phyloP scores from a whole-genome alignment of 768 basidiomycete genomes.

The Hericium rajendrae region DNA sequence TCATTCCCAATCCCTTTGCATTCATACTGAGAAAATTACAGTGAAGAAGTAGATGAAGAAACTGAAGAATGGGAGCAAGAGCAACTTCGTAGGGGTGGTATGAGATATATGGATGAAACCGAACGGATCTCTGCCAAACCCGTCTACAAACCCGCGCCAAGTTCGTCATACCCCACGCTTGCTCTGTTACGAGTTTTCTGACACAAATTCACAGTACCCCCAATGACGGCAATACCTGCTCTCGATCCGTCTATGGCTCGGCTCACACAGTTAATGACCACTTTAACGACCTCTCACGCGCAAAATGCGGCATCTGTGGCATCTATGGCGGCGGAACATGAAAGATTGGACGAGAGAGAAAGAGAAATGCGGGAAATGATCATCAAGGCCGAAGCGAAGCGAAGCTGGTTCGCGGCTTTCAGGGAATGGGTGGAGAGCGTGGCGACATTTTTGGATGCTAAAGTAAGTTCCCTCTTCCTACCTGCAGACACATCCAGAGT shows the following conservation, averaged over 20 bases:
- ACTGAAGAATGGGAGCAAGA: constrained; percentile 79
- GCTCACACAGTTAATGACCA: constrained; percentile 48
- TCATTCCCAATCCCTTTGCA: background rate
- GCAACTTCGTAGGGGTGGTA: constrained; percentile 70
- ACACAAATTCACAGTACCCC: constrained; percentile 45
- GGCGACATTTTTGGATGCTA: constrained; percentile 81
- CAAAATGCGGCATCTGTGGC: constrained; percentile 46
- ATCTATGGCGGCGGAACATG: constrained; percentile 51
- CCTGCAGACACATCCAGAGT: background rate
- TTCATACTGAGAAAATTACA: constrained; percentile 18
- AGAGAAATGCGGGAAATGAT: constrained; percentile 69
- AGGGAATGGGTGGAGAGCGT: constrained; percentile 75
- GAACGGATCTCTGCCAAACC: constrained; percentile 35
- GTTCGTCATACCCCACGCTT: constrained; percentile 30
- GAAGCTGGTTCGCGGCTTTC: constrained; percentile 75
- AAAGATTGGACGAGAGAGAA: constrained; percentile 57
- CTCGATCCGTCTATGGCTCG: constrained; percentile 52
- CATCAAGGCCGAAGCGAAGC: constrained; percentile 61
- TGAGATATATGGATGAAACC: constrained; percentile 29
- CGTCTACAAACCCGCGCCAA: constrained; percentile 61
- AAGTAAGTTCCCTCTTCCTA: constrained; percentile 37
- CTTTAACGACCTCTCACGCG: constrained; percentile 60
- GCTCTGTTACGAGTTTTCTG: constrained; percentile 1
- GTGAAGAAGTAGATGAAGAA: constrained; percentile 79
- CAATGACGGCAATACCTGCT: constrained; percentile 50